A percentile compares a stretch with the other conserved stretches of the same genome.
phyloP scores from a whole-genome alignment of 768 basidiomycete genomes.

The Leccinum broughii region DNA sequence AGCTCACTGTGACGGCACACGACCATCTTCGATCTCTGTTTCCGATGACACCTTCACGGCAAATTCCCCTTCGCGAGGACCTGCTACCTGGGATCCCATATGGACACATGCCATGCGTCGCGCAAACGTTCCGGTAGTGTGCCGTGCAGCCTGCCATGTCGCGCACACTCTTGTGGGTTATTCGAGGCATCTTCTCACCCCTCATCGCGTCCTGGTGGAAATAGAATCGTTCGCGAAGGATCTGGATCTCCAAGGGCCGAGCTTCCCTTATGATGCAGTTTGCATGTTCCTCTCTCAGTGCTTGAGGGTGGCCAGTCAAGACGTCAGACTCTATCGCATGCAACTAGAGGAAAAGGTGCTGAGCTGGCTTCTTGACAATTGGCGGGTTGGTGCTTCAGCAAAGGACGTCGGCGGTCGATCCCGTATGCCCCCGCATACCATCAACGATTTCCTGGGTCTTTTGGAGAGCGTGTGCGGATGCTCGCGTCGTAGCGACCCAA shows the following conservation, averaged over 20 bases:
- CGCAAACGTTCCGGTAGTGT: conserved; percentile 62
- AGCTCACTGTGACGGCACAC: conserved; percentile 47
- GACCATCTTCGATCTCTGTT: conserved; percentile 5
- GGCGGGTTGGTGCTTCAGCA: conserved; percentile 50
- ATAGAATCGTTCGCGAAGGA: conserved; percentile 81
- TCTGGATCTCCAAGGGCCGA: conserved; percentile 87
- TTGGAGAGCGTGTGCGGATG: conserved; percentile 66
- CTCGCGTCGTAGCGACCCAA: conserved; percentile 43
- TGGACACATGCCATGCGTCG: conserved; percentile 86
- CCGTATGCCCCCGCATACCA: conserved; percentile 51
- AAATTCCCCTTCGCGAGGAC: conserved; percentile 12
- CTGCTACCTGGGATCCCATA: conserved; percentile 69
- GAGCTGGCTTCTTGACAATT: conserved; percentile 76
- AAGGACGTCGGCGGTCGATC: conserved; percentile 37
- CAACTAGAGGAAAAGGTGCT: conserved; percentile 86
- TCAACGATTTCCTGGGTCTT: conserved; percentile 62
- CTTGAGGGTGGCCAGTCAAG: conserved; percentile 71
- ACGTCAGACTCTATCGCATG: conserved; percentile 81
- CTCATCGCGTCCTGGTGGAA: conserved; percentile 63
- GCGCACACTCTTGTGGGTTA: conserved; percentile 54
- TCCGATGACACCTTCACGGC: neutral
- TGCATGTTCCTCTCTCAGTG: conserved; percentile 77
- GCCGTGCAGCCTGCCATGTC: conserved; percentile 77
- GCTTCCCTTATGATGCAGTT: conserved; percentile 85
- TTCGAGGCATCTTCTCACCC: conserved; percentile 46